Base-by-base conservation (phyloP, 805 yeast genomes). In the Teunomyces pallodes region DNA sequence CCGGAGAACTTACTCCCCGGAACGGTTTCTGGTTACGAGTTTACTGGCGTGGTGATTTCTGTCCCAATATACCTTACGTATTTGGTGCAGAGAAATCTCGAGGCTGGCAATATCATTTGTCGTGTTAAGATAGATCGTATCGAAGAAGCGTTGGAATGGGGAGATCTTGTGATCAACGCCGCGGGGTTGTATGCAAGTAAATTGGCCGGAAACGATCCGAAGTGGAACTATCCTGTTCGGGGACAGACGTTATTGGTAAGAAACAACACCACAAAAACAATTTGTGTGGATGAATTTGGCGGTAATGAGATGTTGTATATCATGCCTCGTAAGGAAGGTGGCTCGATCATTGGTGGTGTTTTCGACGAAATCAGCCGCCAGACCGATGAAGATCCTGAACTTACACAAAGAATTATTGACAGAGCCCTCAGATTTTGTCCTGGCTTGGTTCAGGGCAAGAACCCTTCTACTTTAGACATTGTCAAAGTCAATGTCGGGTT, bases 291-390 rank as follows among this genome's bases (percentile, higher is more conserved):
- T 27, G 69, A 71, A 0, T 66, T 66, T 44, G 61, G 64, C 12
- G 72, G 59, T 0, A 59, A 64, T 36, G 90, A 85, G 54, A 58
- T 67, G 43, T 65, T 83, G 26, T 84, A 84, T 57, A 67, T 81
- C 31, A 79, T 84, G 73, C 90, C 90, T n/a, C 65, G 90, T 47
- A 80, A 79, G 51, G 90, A 84, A 64, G 89, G 90, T n/a, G 87
- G 87, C 40, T 71, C 80, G 30, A 80, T 84, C 35, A 74, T 84
- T 48, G 90, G 90, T 2, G 90, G 90, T 0, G 59, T 69, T 39
- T 64, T 68, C 36, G 40, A 47, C 6, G 50, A 43, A 3, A 51
- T 61, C 30, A 52, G 50, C 35, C 43, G 46, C 29, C 49, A 54
- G 9, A 44, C 47, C 51, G 24, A 13, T n/a, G 45, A 57, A 36